phyloP scores from a whole-genome alignment of 306 rosid genomes.

The Malus asiatica region DNA sequence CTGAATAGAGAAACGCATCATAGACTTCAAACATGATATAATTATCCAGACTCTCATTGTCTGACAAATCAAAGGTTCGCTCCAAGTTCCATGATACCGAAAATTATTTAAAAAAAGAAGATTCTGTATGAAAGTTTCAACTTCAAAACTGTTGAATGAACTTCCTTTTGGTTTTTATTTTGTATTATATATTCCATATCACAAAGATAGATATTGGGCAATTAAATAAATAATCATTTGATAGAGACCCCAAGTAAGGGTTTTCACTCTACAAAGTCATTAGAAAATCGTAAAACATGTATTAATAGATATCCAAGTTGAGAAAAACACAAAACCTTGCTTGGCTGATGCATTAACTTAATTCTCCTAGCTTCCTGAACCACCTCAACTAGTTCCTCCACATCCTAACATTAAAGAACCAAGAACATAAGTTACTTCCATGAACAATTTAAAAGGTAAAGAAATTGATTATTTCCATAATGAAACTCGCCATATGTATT shows the following conservation, averaged over 20 bases:
- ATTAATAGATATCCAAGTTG: not conserved
- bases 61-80: not conserved
- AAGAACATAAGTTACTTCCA: not conserved
- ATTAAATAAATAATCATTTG: not conserved
- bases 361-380: constrained; percentile 97
- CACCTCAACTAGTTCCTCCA: constrained; percentile 76
- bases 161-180: not conserved
- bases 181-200: not conserved
- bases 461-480: not conserved
- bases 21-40: not conserved
- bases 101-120: not conserved
- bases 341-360: constrained; percentile 78
- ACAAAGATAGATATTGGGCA: not conserved
- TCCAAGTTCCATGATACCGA: not conserved
- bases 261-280: not conserved
- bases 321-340: constrained; percentile 53
- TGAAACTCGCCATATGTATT: constrained; percentile 1
- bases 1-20: not conserved
- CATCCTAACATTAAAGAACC: constrained; percentile 43
- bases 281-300: not conserved
- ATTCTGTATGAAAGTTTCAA: not conserved
- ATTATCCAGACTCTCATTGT: not conserved
- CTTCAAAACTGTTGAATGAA: not conserved
- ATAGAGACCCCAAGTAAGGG: not conserved
- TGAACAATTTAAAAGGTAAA: not conserved